phyloP scores from a whole-genome alignment of 371 early-diverging fungal species.

The Fennellomyces sp. region DNA sequence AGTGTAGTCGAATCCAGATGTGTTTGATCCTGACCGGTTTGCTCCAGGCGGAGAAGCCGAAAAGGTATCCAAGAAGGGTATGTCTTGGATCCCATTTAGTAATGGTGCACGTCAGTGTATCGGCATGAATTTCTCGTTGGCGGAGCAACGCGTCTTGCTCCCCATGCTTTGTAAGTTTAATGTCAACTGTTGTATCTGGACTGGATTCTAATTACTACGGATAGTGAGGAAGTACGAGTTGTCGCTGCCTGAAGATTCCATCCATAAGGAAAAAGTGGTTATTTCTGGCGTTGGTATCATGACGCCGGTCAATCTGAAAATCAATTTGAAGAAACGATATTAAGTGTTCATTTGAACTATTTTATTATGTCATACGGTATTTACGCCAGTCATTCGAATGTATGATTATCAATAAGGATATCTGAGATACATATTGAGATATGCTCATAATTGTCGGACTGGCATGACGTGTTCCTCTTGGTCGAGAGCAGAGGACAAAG shows the following conservation, averaged over 20 bases:
- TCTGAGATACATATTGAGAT: too few relatives aligned
- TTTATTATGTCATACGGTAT: too few relatives aligned
- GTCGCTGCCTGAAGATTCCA: slow-evolving; percentile 25
- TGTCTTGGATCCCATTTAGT: slow-evolving; percentile 17
- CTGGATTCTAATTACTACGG: slow-evolving; percentile 2
- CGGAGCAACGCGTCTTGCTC: slow-evolving; percentile 55
- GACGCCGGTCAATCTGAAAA: slow-evolving; percentile 3
- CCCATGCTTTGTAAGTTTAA: slow-evolving; percentile 45
- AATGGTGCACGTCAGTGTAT: slow-evolving; percentile 24
- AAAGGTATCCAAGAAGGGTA: not conserved
- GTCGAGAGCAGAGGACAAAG: too few relatives aligned
- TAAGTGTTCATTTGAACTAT: too few relatives aligned
- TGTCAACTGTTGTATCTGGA: not conserved
- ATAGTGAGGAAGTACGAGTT: slow-evolving; percentile 34
- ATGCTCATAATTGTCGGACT: too few relatives aligned
- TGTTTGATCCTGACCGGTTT: slow-evolving; percentile 25
- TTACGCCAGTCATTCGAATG: too few relatives aligned
- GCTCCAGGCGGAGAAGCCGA: slow-evolving; percentile 19
- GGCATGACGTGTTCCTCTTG: too few relatives aligned
- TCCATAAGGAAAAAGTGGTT: slow-evolving; percentile 22
- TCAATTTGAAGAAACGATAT: slow-evolving; percentile 12
- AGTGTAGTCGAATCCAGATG: slow-evolving; percentile 19
- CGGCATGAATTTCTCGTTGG: slow-evolving; percentile 60
- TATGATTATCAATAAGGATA: too few relatives aligned
- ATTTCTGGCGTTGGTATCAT: slow-evolving; percentile 12